phyloP scores from a whole-genome alignment of 306 rosid species.

The Corylus avellana region DNA sequence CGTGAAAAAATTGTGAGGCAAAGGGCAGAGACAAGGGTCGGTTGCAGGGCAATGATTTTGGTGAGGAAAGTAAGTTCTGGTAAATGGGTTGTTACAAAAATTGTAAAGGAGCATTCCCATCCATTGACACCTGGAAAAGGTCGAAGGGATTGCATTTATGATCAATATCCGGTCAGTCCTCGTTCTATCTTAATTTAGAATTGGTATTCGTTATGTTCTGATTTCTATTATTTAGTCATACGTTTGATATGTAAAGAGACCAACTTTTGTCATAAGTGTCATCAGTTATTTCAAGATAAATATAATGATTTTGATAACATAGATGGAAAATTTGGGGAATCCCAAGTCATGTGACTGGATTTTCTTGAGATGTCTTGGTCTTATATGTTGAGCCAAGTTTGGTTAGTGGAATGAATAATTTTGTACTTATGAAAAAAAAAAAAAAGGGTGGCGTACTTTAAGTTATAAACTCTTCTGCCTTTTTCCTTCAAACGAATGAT shows the following conservation, averaged over 20 bases:
- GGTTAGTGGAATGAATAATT: background rate
- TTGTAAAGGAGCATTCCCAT: conserved; percentile 88
- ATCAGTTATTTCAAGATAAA: background rate
- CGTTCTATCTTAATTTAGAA: conserved; percentile 24
- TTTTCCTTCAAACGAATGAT: background rate
- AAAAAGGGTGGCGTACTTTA: too few relatives aligned
- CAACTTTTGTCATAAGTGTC: conserved; percentile 9
- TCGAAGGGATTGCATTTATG: conserved; percentile 78
- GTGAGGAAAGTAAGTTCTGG: conserved; percentile 84
- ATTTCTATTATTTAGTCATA: background rate
- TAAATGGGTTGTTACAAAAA: conserved; percentile 85
- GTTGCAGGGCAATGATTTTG: conserved; percentile 94
- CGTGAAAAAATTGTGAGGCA: conserved; percentile 95
- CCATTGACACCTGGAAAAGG: conserved; percentile 76
- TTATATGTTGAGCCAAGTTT: background rate
- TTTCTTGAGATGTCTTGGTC: conserved; percentile 1
- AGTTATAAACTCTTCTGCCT: background rate
- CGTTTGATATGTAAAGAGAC: conserved; percentile 7
- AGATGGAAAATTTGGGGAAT: background rate
- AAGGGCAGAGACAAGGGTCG: conserved; percentile 96
- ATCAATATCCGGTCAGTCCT: conserved; percentile 83
- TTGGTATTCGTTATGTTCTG: background rate
- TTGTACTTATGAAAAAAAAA: too few relatives aligned
- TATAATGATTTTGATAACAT: background rate
- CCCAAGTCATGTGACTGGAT: background rate